A percentile compares a stretch with the other conserved stretches of the same genome.
Evolutionary conservation across 805 yeast genomes (phyloP).

Genomic region (Kockiozyma suomiensis): DNA sequence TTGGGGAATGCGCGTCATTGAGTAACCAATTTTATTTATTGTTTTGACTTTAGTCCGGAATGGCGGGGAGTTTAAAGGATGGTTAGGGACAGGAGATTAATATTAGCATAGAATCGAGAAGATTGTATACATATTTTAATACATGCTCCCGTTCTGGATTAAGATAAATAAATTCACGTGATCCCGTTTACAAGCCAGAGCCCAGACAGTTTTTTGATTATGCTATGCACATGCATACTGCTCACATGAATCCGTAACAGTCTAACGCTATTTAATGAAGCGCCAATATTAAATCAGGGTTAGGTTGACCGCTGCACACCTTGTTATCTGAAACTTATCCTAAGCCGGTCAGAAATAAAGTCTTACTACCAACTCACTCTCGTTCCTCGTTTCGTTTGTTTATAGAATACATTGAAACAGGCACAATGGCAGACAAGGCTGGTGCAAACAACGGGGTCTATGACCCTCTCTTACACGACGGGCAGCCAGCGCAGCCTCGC

Average conservation of each 20-base stretch:
- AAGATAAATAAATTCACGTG: too few relatives aligned
- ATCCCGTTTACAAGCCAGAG: too few relatives aligned
- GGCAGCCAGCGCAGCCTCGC: slow-evolving; percentile 24
- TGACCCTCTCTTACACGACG: slow-evolving; percentile 32
- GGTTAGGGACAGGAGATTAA: too few relatives aligned
- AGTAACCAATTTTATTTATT: background rate
- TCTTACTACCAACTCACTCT: background rate
- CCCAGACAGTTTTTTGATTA: background rate
- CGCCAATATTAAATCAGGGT: too few relatives aligned
- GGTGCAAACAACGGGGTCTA: slow-evolving; percentile 16
- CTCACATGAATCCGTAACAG: too few relatives aligned
- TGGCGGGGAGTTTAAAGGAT: too few relatives aligned
- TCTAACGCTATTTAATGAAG: too few relatives aligned
- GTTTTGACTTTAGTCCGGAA: background rate
- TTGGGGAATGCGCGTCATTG: slow-evolving; percentile 17
- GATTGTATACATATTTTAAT: too few relatives aligned
- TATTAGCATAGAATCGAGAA: background rate
- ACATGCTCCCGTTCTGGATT: too few relatives aligned
- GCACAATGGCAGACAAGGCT: slow-evolving; percentile 1
- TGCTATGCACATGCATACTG: background rate
- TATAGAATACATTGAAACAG: background rate
- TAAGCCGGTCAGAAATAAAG: background rate
- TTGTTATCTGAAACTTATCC: background rate
- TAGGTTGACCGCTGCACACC: background rate
- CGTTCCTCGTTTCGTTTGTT: background rate